Evolutionary conservation across 495 filamentous ascomycete genomes (phyloP).

Genomic region (Penicillium tannophilum): DNA sequence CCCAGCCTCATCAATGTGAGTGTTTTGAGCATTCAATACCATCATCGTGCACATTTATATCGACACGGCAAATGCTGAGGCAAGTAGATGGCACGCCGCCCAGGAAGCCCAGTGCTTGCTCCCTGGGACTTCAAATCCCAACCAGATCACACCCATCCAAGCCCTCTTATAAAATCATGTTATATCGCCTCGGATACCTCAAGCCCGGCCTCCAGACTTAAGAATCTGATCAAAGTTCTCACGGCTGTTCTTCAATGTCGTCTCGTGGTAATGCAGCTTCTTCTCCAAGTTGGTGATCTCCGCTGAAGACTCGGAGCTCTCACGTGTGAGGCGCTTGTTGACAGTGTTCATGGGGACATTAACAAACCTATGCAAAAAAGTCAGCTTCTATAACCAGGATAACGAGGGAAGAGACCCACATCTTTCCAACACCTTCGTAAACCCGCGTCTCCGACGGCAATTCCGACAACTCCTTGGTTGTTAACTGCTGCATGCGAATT

Average conservation of each 20-base stretch:
- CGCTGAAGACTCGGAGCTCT: conserved; percentile 71
- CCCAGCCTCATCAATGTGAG: neutral
- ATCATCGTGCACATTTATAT: neutral
- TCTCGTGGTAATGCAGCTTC: conserved; percentile 92
- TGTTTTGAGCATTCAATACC: neutral
- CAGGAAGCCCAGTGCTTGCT: neutral
- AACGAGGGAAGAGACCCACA: conserved; percentile 59
- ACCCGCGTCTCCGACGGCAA: conserved; percentile 79
- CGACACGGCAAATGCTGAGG: neutral
- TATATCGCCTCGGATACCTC: conserved; percentile 13
- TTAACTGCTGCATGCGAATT: conserved; percentile 84
- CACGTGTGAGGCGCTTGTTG: conserved; percentile 72
- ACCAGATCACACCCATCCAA: neutral
- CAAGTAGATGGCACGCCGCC: neutral
- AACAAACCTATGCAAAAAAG: conserved; percentile 69
- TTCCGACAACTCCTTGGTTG: conserved; percentile 74
- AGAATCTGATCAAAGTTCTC: conserved; percentile 88
- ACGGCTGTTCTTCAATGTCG: conserved; percentile 88
- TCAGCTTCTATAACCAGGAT: neutral
- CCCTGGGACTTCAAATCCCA: neutral
- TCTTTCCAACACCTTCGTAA: conserved; percentile 96
- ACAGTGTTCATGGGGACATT: conserved; percentile 69
- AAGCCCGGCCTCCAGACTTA: conserved; percentile 51
- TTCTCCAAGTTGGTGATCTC: conserved; percentile 82
- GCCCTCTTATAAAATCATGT: neutral